Base-by-base conservation (phyloP, 345 rosid species). In the Hibiscus syriacus region DNA sequence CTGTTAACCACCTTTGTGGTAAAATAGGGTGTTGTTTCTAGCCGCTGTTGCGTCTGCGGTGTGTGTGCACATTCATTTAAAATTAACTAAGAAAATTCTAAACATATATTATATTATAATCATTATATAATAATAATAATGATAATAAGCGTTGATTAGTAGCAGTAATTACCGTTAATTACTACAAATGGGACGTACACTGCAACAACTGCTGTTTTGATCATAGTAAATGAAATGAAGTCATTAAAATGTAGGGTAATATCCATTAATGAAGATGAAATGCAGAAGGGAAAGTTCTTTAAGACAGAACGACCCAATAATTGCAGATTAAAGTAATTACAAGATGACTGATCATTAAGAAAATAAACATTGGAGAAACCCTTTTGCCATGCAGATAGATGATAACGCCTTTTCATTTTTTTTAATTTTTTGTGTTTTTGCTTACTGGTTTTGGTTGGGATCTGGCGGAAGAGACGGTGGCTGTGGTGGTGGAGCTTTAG, bases 381-480 rank as follows among this genome's bases (percentile, higher is more conserved):
- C 58, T 55, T 55, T 68, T 67, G 58, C 78, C 78, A 74, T 65
- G 64, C 69, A 9, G 41, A 22, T 12, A 13, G 45, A 69, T 23
- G 43, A 43, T 58, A 11, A 58, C 57, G 57, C 46, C 30, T 68
- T 41, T 54, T 23, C 1, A 5, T 20, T 19, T 5, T 19, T 1
- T 6, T 16, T 1, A 7, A n/a, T n/a, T 19, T n/a, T 19, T 14
- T 41, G 3, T 14, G 14, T n/a, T 11, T 26, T 50, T 3, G 34
- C 56, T 70, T 59, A 48, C 57, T 58, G 66, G 14, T 45, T 46
- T 45, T 57, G 73, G 11, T 26, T 16, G n/a, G 52, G 78, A 36
- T 84, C 11, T 38, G 41, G 71, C 4, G 82, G 80, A 69, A 64
- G 82, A 3, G 74, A n/a, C n/a, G n/a, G n/a, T n/a, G n/a, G 74